phyloP scores from a whole-genome alignment of 129 eudicot genomes.

The Smallanthus sonchifolius region DNA sequence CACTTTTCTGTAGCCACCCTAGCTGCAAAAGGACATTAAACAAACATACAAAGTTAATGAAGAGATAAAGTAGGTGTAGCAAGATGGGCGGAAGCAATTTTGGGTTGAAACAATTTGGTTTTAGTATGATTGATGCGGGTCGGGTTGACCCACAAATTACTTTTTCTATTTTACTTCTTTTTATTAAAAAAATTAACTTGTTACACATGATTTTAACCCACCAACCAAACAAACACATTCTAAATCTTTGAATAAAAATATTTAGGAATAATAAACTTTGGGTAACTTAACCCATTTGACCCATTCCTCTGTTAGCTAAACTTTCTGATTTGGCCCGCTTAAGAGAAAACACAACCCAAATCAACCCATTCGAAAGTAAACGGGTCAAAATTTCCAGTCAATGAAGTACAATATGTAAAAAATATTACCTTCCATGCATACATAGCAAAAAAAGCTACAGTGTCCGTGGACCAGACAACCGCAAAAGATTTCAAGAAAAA shows the following conservation, averaged over 20 bases:
- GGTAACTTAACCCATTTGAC: neutral
- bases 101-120: neutral
- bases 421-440: conserved; percentile 86
- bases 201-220: neutral
- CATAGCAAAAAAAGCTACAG: conserved; percentile 74
- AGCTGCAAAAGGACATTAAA: conserved; percentile 31
- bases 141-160: neutral
- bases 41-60: neutral
- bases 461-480: conserved; percentile 93
- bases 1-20: conserved; percentile 50
- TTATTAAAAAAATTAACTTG: neutral
- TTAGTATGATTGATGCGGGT: neutral
- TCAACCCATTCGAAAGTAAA: neutral
- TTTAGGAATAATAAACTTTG: neutral
- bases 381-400: neutral
- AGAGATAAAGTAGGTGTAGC: neutral
- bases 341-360: neutral
- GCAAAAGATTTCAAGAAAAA: conserved; percentile 87
- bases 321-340: neutral
- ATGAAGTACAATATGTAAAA: neutral
- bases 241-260: neutral
- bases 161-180: neutral
- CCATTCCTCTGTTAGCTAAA: neutral
- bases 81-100: neutral
- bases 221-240: neutral